Conservation (phyloP, 2,329 filamentous ascomycete species). For the Calonectria fujianensis region DNA sequence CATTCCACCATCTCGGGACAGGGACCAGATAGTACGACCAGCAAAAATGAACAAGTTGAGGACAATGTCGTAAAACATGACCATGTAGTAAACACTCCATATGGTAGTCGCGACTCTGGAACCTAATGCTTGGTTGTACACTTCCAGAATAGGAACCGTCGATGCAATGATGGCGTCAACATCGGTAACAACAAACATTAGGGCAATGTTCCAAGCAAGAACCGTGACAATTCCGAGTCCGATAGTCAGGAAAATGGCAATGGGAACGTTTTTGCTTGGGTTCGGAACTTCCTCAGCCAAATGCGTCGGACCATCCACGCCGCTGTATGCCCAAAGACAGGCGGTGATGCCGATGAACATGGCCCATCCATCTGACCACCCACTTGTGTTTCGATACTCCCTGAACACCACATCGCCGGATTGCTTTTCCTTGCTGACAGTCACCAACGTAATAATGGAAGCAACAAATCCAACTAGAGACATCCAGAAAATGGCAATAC, state of each 20-base stretch:
- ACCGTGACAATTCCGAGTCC: slow-evolving; percentile 50
- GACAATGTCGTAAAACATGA: slow-evolving; percentile 55
- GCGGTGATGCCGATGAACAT: slow-evolving; percentile 51
- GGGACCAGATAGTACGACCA: slow-evolving; percentile 53
- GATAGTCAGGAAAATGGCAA: slow-evolving; percentile 52
- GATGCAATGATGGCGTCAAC: slow-evolving; percentile 51
- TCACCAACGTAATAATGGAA: slow-evolving; percentile 48
- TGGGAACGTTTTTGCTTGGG: slow-evolving; percentile 52
- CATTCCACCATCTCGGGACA: slow-evolving; percentile 52
- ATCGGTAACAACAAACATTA: slow-evolving; percentile 53
- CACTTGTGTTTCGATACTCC: slow-evolving; percentile 51
- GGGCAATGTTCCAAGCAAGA: slow-evolving; percentile 50
- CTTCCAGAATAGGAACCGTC: slow-evolving; percentile 50
- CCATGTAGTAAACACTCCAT: slow-evolving; percentile 52
- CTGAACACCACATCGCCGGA: slow-evolving; percentile 45
- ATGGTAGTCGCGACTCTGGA: slow-evolving; percentile 52
- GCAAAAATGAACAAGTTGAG: slow-evolving; percentile 53
- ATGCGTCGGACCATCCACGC: slow-evolving; percentile 50
- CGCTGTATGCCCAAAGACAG: slow-evolving; percentile 52
- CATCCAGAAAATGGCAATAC: slow-evolving; percentile 50
- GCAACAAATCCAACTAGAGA: slow-evolving; percentile 52
- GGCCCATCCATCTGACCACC: slow-evolving; percentile 53
- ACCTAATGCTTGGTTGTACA: slow-evolving; percentile 52
- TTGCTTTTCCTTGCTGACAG: slow-evolving; percentile 48
- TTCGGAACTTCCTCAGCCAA: slow-evolving; percentile 53